Percentiles rank a stretch among this genome's conserved stretches.
Evolutionary conservation across 75 land plant genomes (phyloP).

Genomic region (Selaginella moellendorffii): DNA sequence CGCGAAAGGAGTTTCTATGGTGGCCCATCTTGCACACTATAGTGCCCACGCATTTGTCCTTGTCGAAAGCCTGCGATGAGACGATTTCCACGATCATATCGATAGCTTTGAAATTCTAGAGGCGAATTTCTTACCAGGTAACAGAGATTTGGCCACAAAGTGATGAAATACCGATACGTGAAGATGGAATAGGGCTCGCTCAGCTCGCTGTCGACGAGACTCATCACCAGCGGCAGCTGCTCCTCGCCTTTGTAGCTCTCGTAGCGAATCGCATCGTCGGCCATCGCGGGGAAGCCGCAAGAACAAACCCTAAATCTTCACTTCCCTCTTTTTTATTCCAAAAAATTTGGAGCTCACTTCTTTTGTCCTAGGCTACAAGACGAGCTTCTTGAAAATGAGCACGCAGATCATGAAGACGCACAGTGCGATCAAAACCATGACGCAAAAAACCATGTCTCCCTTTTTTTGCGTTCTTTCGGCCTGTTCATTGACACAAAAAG

Average conservation of each 20-base stretch:
- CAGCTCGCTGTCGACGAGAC: constrained; percentile 76
- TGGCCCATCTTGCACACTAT: constrained; percentile 96
- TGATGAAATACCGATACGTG: constrained; percentile 93
- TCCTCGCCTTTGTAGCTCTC: constrained; percentile 89
- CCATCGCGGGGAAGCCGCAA: neutral
- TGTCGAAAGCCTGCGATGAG: constrained; percentile 63
- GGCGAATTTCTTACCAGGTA: constrained; percentile 65
- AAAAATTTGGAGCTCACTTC: neutral
- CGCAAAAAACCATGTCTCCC: constrained; percentile 93
- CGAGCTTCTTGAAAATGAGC: constrained; percentile 50
- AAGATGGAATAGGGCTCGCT: constrained; percentile 99
- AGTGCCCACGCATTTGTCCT: constrained; percentile 75
- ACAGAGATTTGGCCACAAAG: constrained; percentile 87
- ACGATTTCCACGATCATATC: too few species aligned
- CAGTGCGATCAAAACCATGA: constrained; percentile 64
- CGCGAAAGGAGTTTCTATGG: constrained; percentile 74
- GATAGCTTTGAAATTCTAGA: too few species aligned
- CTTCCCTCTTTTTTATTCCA: neutral
- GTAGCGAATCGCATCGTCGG: constrained; percentile 32
- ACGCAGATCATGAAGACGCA: constrained; percentile 85
- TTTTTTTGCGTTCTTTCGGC: constrained; percentile 82
- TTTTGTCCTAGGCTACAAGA: too few species aligned
- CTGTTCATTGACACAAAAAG: constrained; percentile 29
- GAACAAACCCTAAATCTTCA: neutral
- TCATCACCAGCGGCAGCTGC: constrained; percentile 80